These are phyloP conservation scores for Chytriomyces sp. DNA, from an alignment of 192 early-diverging fungal genomes.

Conservation along the genomic window DNA sequence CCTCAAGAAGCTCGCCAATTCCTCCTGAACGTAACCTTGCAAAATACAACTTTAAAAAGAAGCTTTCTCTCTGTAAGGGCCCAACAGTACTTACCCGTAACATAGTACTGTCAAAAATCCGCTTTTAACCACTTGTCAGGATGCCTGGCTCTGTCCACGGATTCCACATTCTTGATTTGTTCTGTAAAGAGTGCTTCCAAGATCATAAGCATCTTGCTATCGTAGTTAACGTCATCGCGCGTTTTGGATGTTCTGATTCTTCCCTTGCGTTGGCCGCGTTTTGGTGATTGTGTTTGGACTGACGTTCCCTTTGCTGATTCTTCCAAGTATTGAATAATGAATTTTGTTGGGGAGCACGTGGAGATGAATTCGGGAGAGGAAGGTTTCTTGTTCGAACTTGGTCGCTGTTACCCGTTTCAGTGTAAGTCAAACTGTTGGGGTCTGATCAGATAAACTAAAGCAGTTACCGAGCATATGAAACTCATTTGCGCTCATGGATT, in stretches of 20 bases:
- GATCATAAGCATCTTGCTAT: conserved; percentile 42
- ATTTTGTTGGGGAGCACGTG: conserved; percentile 32
- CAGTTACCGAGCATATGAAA: conserved; percentile 33
- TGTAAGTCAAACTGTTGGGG: background rate
- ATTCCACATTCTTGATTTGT: conserved; percentile 29
- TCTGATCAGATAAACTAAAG: background rate
- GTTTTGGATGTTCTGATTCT: background rate
- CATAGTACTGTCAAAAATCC: conserved; percentile 44
- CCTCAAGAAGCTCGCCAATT: conserved; percentile 42
- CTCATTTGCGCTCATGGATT: conserved; percentile 22
- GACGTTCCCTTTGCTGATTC: conserved; percentile 16
- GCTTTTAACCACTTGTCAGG: too few species aligned
- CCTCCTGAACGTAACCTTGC: conserved; percentile 41
- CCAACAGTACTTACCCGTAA: conserved; percentile 33
- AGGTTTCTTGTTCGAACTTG: conserved; percentile 18
- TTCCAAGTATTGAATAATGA: conserved; percentile 35
- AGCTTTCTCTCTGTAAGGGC: background rate
- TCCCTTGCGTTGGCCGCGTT: background rate
- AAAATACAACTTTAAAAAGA: background rate
- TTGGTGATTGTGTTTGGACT: background rate
- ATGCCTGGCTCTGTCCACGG: conserved; percentile 26
- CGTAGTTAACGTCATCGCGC: conserved; percentile 27
- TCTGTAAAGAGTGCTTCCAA: conserved; percentile 38
- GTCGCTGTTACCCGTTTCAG: conserved; percentile 12
- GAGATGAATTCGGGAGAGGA: conserved; percentile 4